Conservation (phyloP, 2,329 filamentous ascomycete species). For the Blastomyces silverae region DNA sequence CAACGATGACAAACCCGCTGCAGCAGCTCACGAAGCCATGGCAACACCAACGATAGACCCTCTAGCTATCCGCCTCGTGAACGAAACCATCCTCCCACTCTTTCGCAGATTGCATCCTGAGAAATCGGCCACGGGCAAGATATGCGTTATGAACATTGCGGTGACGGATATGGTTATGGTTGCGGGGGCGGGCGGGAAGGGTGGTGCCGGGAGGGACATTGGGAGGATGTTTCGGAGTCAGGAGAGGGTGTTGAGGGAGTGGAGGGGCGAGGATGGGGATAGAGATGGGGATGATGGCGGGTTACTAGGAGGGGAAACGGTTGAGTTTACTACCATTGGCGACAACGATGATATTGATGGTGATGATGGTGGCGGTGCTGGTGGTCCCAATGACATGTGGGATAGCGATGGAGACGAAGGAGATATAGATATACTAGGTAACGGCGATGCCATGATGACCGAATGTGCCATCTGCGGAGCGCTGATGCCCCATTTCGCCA, state of each 20-base stretch:
- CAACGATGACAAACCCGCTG: not conserved
- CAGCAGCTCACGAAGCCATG: not conserved
- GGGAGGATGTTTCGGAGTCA: conserved; percentile 73
- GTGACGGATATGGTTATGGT: conserved; percentile 83
- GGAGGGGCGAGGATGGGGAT: conserved; percentile 23
- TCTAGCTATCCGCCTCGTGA: conserved; percentile 57
- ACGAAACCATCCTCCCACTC: conserved; percentile 61
- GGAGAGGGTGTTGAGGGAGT: conserved; percentile 41
- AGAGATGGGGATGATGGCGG: conserved; percentile 5
- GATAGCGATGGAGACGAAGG: conserved; percentile 33
- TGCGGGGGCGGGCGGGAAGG: conserved; percentile 47
- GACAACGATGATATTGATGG: not conserved
- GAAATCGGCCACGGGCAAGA: conserved; percentile 60
- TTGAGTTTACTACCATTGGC: not conserved
- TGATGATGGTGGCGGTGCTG: conserved; percentile 13
- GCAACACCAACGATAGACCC: conserved; percentile 34
- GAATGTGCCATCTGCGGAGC: conserved; percentile 42
- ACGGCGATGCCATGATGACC: conserved; percentile 26
- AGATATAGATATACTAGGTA: conserved; percentile 27
- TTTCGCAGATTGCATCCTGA: conserved; percentile 68
- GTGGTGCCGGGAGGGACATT: conserved; percentile 66
- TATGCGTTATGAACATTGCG: conserved; percentile 79
- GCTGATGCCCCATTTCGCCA: conserved; percentile 46
- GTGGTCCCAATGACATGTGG: conserved; percentile 29
- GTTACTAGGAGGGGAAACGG: not conserved